Evolutionary conservation across 805 yeast genomes (phyloP).

Genomic region (Barnettozyma salicaria): DNA sequence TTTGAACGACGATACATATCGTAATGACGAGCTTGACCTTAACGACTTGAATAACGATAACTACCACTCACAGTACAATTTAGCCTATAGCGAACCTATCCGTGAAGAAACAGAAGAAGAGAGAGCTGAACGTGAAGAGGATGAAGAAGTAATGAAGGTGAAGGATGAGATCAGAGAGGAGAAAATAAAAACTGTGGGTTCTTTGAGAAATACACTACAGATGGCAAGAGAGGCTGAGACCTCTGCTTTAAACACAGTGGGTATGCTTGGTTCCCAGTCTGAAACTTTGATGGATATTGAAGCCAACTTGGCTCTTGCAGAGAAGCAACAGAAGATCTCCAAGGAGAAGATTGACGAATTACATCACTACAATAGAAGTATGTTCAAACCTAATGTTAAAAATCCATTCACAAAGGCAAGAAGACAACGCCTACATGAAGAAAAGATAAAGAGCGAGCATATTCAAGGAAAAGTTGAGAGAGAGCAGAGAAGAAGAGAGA

Average conservation of each 20-base stretch:
- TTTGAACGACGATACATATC: constrained; percentile 6
- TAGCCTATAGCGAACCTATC: constrained; percentile 26
- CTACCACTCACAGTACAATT: constrained; percentile 22
- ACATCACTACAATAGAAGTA: constrained; percentile 70
- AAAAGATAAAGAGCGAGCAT: constrained; percentile 53
- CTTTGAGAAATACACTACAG: constrained; percentile 76
- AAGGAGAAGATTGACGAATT: constrained; percentile 78
- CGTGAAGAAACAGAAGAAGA: constrained; percentile 22
- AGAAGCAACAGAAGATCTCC: constrained; percentile 75
- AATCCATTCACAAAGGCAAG: constrained; percentile 88
- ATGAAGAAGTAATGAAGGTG: constrained; percentile 83
- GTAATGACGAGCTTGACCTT: constrained; percentile 14
- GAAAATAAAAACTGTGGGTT: constrained; percentile 80
- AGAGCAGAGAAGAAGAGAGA: constrained; percentile 52
- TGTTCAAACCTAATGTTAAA: constrained; percentile 71
- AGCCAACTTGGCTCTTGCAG: constrained; percentile 66
- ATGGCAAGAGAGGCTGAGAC: constrained; percentile 69
- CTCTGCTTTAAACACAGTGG: constrained; percentile 75
- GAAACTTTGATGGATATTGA: constrained; percentile 80
- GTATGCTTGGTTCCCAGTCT: constrained; percentile 90
- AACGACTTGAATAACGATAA: constrained; percentile 16
- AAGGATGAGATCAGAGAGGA: constrained; percentile 77
- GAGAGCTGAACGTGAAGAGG: constrained; percentile 50
- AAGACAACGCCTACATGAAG: constrained; percentile 69
- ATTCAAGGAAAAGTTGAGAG: constrained; percentile 55